Evolutionary conservation across 352 stramenopile genomes (phyloP).

Genomic region (Phytophthora capsici): DNA sequence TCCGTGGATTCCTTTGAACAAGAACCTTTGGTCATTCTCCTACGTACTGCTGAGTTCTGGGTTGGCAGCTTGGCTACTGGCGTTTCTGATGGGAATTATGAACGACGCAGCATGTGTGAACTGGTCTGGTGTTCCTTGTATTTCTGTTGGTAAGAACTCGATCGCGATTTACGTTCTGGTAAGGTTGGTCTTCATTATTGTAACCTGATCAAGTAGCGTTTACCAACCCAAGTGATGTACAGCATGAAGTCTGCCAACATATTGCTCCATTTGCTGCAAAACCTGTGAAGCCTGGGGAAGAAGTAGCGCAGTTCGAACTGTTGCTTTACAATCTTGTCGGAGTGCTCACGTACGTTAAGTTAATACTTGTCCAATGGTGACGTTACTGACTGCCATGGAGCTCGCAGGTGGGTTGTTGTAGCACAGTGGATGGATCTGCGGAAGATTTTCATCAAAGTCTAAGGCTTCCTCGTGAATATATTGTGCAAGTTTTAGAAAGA

Average conservation of each 20-base stretch:
- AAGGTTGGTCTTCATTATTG: constrained; percentile 4
- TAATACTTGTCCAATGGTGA: background rate
- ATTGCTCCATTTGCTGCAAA: constrained; percentile 55
- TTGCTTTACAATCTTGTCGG: constrained; percentile 57
- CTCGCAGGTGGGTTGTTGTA: constrained; percentile 28
- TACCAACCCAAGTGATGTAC: constrained; percentile 4
- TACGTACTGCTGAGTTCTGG: constrained; percentile 64
- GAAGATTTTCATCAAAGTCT: constrained; percentile 32
- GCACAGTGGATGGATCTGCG: constrained; percentile 36
- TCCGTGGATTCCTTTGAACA: constrained; percentile 77
- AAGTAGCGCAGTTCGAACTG: constrained; percentile 33
- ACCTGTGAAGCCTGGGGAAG: constrained; percentile 19
- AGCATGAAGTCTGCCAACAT: constrained; percentile 68
- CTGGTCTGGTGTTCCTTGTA: constrained; percentile 37
- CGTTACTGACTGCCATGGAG: background rate
- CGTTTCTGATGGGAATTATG: constrained; percentile 30
- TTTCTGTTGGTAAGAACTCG: constrained; percentile 73
- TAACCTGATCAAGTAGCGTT: background rate
- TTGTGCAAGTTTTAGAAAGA: background rate
- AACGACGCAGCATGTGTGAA: constrained; percentile 15
- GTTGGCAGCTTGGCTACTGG: constrained; percentile 39
- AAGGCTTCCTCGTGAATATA: background rate
- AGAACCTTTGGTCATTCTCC: constrained; percentile 86
- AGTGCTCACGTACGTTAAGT: constrained; percentile 27
- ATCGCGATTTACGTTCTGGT: constrained; percentile 81